Evolutionary conservation across 2,329 filamentous ascomycete genomes (phyloP), one percentile per base, ranked within the genome.

Genomic region (Diaporthe eres): DNA sequence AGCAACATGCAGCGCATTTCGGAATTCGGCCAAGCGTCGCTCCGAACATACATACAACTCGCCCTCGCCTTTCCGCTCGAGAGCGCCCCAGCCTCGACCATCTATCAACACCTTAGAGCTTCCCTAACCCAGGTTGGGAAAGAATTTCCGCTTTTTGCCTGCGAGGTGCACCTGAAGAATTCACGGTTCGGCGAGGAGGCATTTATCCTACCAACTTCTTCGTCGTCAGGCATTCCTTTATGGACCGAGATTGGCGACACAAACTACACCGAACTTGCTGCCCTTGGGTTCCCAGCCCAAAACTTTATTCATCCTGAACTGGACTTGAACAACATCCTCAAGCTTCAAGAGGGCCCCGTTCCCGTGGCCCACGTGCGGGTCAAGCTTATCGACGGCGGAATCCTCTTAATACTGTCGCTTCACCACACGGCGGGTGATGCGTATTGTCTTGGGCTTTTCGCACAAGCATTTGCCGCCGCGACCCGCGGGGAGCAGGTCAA

Each of bases 1-100:
- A 49, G 22, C 42, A 28, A 39, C 6, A 67, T 67, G 63, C 63
- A 67, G 28, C 28, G 63, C 31, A 31, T 67, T 0, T 67, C 63
- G 22, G 44, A 51, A 3, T 67, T 67, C 44, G 44, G 25, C 63
- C 63, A 67, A 37, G 63, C 37, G 44, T 67, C 63, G 19, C 42
- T 37, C 19, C 63, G 63, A 9, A 51, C 39, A 5, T 67, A 67
- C 63, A 37, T 3, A 19, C 63, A 67, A 51, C 37, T 67, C 31
- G 63, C 25, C 13, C 63, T 67, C 4, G 9, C 28, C 44, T 67
- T 67, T 22, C 63, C 63, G 13, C 63, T 67, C 19, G 7, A 9
- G 3, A 10, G 47, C 28, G 31, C 63, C 44, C 51, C 63, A 4
- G 44, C 63, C 28, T 13, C 31, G 19, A 4, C 8, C 7, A 51